Percentiles rank a stretch among this genome's conserved stretches.
Conservation (phyloP, 2,329 filamentous ascomycete species). For the Pestalotiopsis sp. region DNA sequence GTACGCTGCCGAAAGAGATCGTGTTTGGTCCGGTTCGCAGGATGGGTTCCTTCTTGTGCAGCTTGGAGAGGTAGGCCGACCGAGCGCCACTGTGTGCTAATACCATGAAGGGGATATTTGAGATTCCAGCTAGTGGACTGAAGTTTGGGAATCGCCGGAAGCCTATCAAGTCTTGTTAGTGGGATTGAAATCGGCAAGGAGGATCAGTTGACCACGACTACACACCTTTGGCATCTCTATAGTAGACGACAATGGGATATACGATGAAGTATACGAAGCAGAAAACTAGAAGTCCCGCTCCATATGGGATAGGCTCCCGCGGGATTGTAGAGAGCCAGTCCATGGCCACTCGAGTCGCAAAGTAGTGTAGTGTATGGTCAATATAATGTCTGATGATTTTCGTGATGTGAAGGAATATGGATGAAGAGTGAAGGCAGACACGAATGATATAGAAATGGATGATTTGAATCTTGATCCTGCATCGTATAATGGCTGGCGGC, state of each 20-base stretch:
- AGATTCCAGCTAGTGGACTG: constrained; percentile 44
- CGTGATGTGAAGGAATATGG: neutral
- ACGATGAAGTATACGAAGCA: constrained; percentile 38
- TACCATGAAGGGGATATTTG: constrained; percentile 48
- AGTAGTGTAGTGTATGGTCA: too few relatives aligned
- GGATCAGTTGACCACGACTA: too few relatives aligned
- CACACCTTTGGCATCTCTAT: constrained; percentile 44
- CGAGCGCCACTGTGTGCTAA: constrained; percentile 45
- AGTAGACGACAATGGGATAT: constrained; percentile 43
- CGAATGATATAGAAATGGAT: neutral
- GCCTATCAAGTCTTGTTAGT: constrained; percentile 22
- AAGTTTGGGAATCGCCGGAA: constrained; percentile 50
- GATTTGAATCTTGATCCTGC: neutral
- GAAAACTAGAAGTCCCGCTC: constrained; percentile 10
- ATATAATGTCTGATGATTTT: neutral
- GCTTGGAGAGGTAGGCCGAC: constrained; percentile 41
- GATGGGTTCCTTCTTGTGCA: constrained; percentile 48
- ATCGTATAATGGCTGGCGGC: neutral
- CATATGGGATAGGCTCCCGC: constrained; percentile 14
- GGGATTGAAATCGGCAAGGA: too few relatives aligned
- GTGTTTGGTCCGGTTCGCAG: constrained; percentile 48
- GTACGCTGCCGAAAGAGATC: constrained; percentile 41
- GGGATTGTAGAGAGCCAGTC: neutral
- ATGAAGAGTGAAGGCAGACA: neutral
- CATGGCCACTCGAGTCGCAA: neutral